Evolutionary conservation across 352 stramenopile species (phyloP).

Genomic region (Phytophthora melonis): DNA sequence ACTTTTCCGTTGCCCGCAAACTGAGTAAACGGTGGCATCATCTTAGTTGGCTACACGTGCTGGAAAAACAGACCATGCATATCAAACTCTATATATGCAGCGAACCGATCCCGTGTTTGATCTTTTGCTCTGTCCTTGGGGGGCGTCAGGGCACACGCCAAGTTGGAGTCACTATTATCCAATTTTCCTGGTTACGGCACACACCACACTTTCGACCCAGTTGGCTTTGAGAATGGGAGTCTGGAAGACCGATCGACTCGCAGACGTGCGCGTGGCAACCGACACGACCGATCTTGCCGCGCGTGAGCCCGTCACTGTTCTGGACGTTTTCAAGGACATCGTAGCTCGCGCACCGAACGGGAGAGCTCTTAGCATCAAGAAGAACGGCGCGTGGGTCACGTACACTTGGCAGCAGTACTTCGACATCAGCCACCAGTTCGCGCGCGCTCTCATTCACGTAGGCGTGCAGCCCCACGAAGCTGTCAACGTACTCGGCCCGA

Average conservation of each 20-base stretch:
- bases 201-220: background rate
- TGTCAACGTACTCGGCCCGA: constrained; percentile 87
- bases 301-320: constrained; percentile 46
- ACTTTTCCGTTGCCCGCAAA: background rate
- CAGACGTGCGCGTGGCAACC: background rate
- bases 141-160: too few relatives aligned
- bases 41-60: background rate
- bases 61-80: background rate
- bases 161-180: constrained; percentile 2
- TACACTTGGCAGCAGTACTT: constrained; percentile 86
- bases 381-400: constrained; percentile 54
- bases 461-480: constrained; percentile 75
- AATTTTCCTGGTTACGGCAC: constrained; percentile 6
- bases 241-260: constrained; percentile 20
- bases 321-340: constrained; percentile 49
- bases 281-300: constrained; percentile 34
- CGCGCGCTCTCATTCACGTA: constrained; percentile 76
- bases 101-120: background rate
- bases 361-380: constrained; percentile 54
- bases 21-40: background rate
- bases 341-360: constrained; percentile 35
- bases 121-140: background rate
- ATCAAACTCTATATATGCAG: background rate
- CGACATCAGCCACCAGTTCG: constrained; percentile 68
- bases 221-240: constrained; percentile 23